Evolutionary conservation across 2,329 filamentous ascomycete species (phyloP), one percentile per base, ranked within the genome.

Genomic region (Aphanoascus verrucosus): DNA sequence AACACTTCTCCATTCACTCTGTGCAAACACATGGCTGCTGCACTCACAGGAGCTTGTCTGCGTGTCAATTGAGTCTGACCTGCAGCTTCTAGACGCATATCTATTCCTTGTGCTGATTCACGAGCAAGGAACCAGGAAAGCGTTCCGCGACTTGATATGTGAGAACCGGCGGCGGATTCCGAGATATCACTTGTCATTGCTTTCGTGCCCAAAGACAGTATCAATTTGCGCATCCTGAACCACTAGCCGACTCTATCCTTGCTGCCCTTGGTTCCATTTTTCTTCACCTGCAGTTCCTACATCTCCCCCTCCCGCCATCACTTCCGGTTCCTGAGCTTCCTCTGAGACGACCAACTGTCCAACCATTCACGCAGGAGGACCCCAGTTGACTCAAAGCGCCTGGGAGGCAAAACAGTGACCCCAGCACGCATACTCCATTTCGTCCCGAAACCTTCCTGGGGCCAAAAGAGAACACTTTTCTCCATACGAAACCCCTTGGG

Each of bases 401-500:
- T 23, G 20, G 40, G 40, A 52, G 50, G 41, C 50, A 40, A 52
- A 52, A 46, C 50, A 40, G 11, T 15, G 31, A 40, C 50, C 42
- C 50, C 41, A 49, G 45, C 35, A 35, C 37, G 20, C 15, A 15
- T 17, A 15, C 42, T 54, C 52, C 37, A 48, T 17, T 31, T 41
- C 52, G 15, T 50, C 52, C 52, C 52, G 52, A 54, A 54, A 54
- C 47, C 32, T 54, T 54, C 46, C 40, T 45, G 43, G 15, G 15
- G 35, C 46, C 28, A 44, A 32, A 40, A 42, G 3, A 11, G 19
- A 32, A 19, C 40, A 32, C 35, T 23, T 8, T 40, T 19, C 43
- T 46, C 32, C 15, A 42, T 51, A 23, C 48, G 40, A 51, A 51
- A 44, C 49, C 19, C 19, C 38, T 44, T 35, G 49, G 49, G n/a